Evolutionary conservation across 2,329 filamentous ascomycete genomes (phyloP), one percentile per base, ranked within the genome.

Genomic region (Cercospora nicotianae): DNA sequence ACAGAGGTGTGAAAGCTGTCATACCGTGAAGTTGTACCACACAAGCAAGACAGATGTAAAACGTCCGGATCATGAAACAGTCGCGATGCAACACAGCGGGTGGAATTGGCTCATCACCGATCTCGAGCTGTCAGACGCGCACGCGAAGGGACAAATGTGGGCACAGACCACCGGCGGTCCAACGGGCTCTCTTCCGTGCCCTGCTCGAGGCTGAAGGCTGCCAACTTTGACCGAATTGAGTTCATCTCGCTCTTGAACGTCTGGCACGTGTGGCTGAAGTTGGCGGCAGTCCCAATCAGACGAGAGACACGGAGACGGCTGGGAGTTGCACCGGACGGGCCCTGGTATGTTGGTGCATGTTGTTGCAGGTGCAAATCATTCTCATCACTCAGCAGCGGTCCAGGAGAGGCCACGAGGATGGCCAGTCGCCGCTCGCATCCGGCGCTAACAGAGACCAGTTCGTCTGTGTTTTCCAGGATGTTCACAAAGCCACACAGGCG

Each of bases 371-470:
- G 51, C 26, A 23, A 26, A 57, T 48, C 45, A 20, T 48, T 23
- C 33, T 39, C 48, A 30, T 18, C 23, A 31, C 53, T 31, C 53
- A 28, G 23, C 53, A 57, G 53, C 23, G 28, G 53, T 39, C 36
- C 55, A 13, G 53, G 53, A 31, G 23, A 57, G 18, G 18, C 18
- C 48, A 12, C 48, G 48, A 53, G 63, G 23, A 28, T 57, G 53
- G 53, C 53, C 23, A 30, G 42, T 57, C 60, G 65, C 65, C 65
- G 65, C 60, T 42, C 53, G 31, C 53, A 36, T 63, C 65, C 65
- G 65, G 60, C 65, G 65, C 65, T 67, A 67, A 31, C 7, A 48
- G 39, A 33, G 16, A 57, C 33, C 28, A 20, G 26, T 63, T 59
- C 60, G 58, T 63, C 60, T 63, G 30, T 61, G 48, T 20, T 28